A percentile compares a stretch with the other conserved stretches of the same genome.
These are phyloP conservation scores for Dryas alaskensis DNA, from an alignment of 306 rosid species.

Conservation along the genomic window DNA sequence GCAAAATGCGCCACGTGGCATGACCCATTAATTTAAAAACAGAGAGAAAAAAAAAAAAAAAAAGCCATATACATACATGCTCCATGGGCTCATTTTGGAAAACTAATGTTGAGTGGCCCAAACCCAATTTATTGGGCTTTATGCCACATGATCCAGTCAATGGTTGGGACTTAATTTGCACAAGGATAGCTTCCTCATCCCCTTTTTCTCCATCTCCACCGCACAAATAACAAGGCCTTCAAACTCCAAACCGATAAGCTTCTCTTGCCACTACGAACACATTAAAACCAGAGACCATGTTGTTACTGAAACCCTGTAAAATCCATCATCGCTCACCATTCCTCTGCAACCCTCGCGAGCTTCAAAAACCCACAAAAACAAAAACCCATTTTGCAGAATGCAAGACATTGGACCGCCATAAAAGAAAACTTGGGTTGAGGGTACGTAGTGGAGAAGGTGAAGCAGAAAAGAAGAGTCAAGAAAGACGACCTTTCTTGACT, in stretches of 20 bases:
- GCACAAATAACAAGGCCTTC: background rate
- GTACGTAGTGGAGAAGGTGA: slow-evolving; percentile 34
- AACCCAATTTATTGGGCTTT: background rate
- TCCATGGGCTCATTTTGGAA: too few species aligned
- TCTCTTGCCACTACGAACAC: background rate
- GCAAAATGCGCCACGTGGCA: too few species aligned
- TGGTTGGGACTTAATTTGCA: too few species aligned
- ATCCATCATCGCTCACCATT: slow-evolving; percentile 32
- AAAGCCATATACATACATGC: too few species aligned
- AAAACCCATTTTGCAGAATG: background rate
- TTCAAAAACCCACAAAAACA: slow-evolving; percentile 14
- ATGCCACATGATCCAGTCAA: background rate
- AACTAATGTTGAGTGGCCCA: too few species aligned
- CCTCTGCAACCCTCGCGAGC: slow-evolving; percentile 24
- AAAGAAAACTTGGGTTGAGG: slow-evolving; percentile 19
- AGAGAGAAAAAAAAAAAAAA: too few species aligned
- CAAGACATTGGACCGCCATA: background rate
- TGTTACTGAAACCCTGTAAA: slow-evolving; percentile 39
- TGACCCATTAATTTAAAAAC: too few species aligned
- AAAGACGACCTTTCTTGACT: slow-evolving; percentile 58
- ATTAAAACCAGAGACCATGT: slow-evolving; percentile 32
- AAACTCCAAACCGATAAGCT: slow-evolving; percentile 20
- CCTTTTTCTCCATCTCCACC: slow-evolving; percentile 1
- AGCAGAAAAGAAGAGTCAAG: slow-evolving; percentile 30
- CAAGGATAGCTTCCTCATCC: too few species aligned